Evolutionary conservation across 1,139 yeast species (phyloP), one percentile per base, ranked within the genome.

Genomic region (Entelexis sorbosivorans): DNA sequence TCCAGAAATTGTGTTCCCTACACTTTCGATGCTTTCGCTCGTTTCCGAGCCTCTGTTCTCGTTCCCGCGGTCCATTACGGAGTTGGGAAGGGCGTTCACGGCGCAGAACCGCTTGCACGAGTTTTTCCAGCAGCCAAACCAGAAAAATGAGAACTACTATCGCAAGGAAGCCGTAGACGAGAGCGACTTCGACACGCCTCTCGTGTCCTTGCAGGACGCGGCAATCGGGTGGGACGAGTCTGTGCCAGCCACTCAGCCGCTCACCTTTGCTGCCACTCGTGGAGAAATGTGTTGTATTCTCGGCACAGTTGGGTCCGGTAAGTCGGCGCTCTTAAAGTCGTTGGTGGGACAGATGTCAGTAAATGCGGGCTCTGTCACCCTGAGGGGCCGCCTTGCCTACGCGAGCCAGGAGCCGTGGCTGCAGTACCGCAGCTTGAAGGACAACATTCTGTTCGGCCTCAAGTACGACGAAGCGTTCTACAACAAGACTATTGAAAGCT

Each of bases 221-320:
- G 68, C 73, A 0, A 77, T 78, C 56, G 35, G 29, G 2, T 44
- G 53, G 48, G 58, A 72, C 35, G 35, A 43, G 17, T 38, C 53
- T 1, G 55, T 55, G 1, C 66, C 69, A 38, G 89, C 87, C 0
- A 69, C 85, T 47, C 63, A 66, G 31, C 66, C 77, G 54, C 69
- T 83, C 38, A 63, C 72, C 53, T 77, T 82, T 56, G 59, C 63
- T 6, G 86, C 84, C 1, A 68, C 64, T 20, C 75, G 75, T 56
- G 86, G 87, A 14, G 75, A 76, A 50, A 69, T 86, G 44, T 72
- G 81, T 1, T 82, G 94, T 66, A 69, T 86, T 49, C 81, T 83
- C 36, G 95, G 95, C n/a, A 73, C 75, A 59, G 93, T 86, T 35
- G 95, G 95, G 6, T 63, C 85, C n/a, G 95, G 95, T 49, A 85